Percentiles rank a stretch among this genome's conserved stretches.
These are phyloP conservation scores for Polysphondylium violaceum DNA, from an alignment of 78 protist species.

Conservation along the genomic window DNA sequence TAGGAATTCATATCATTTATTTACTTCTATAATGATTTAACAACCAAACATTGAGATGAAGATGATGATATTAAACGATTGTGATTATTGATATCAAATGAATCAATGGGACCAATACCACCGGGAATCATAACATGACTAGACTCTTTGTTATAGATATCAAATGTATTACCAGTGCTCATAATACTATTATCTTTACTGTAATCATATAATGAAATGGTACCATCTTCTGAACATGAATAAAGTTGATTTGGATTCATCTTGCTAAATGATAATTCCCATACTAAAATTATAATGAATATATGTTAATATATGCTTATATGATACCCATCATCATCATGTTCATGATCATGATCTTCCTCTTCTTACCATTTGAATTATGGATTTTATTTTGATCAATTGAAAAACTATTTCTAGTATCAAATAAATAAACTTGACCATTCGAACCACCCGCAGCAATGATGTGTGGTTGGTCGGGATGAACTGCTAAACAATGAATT, in stretches of 20 bases:
- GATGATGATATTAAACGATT: conserved; percentile 29
- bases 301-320: neutral
- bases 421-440: conserved; percentile 56
- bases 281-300: conserved; percentile 11
- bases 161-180: conserved; percentile 25
- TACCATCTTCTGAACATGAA: conserved; percentile 76
- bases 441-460: conserved; percentile 66
- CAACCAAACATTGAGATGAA: conserved; percentile 41
- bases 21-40: conserved; percentile 9
- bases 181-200: conserved; percentile 21
- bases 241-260: conserved; percentile 55
- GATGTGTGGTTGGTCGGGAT: conserved; percentile 44
- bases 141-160: conserved; percentile 26
- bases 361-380: conserved; percentile 34
- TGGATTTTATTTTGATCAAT: conserved; percentile 66
- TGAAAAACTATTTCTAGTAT: conserved; percentile 60
- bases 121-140: neutral
- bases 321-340: neutral
- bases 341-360: neutral
- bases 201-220: conserved; percentile 35
- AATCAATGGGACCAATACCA: conserved; percentile 21
- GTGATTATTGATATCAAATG: conserved; percentile 37
- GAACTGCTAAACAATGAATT: conserved; percentile 39
- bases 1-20: too few species aligned
- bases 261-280: conserved; percentile 68